Evolutionary conservation across 2,329 filamentous ascomycete species (phyloP).

Genomic region (Ceratocystis albifundus): DNA sequence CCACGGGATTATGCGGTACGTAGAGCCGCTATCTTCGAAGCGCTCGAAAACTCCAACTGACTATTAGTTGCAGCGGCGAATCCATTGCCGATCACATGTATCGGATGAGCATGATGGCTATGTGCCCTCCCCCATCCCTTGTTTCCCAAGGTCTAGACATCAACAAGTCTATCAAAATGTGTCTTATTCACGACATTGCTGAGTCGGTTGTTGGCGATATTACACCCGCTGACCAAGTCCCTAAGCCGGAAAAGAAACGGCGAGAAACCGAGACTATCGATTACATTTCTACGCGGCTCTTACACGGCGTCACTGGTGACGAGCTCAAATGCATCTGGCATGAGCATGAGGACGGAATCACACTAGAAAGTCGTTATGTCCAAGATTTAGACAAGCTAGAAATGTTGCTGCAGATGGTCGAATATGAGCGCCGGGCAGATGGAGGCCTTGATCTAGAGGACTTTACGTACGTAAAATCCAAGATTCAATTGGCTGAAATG

Average conservation of each 20-base stretch:
- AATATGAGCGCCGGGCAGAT: slow-evolving; percentile 70
- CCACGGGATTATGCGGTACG: slow-evolving; percentile 58
- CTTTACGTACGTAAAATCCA: slow-evolving; percentile 66
- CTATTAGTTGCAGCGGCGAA: slow-evolving; percentile 48
- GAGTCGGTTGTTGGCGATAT: slow-evolving; percentile 96
- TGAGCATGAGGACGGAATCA: slow-evolving; percentile 84
- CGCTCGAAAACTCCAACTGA: not conserved
- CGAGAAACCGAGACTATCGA: slow-evolving; percentile 86
- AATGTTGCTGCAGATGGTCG: slow-evolving; percentile 84
- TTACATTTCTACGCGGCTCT: slow-evolving; percentile 67
- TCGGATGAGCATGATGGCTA: slow-evolving; percentile 91
- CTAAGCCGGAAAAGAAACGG: slow-evolving; percentile 78
- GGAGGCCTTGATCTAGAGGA: slow-evolving; percentile 67
- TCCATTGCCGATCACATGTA: slow-evolving; percentile 99
- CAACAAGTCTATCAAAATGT: slow-evolving; percentile 83
- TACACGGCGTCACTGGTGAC: slow-evolving; percentile 54
- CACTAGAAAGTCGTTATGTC: slow-evolving; percentile 75
- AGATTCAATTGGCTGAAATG: slow-evolving; percentile 65
- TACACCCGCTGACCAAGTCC: slow-evolving; percentile 79
- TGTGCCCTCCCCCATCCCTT: slow-evolving; percentile 73
- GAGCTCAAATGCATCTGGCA: slow-evolving; percentile 77
- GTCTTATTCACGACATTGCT: slow-evolving; percentile 93
- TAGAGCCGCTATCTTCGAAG: not conserved
- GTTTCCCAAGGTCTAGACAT: slow-evolving; percentile 57
- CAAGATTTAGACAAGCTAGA: slow-evolving; percentile 98